Base-by-base conservation (phyloP, 2,329 filamentous ascomycete genomes). In the Boeremia lycopersici region DNA sequence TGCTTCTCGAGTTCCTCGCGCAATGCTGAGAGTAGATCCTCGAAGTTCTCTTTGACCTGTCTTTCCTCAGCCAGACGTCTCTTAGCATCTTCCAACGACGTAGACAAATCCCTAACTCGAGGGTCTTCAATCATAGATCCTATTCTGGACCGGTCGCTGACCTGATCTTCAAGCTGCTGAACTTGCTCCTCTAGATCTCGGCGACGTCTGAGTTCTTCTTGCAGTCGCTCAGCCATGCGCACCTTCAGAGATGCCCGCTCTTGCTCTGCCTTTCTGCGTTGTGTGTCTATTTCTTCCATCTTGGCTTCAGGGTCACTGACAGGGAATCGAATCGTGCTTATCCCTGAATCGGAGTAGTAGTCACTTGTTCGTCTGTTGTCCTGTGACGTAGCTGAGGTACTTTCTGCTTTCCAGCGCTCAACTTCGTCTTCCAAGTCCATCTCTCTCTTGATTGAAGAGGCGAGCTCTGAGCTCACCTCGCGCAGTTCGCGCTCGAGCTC, bases 371-470 rank as follows among this genome's bases (percentile, higher is more conserved):
- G 85, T 72, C 89, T 89, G 60, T 84, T 87, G 26, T 82, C 71
- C n/a, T 80, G 75, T 67, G 63, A 79, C 71, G 74, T 81, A 77
- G 68, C 82, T 70, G 75, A 86, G 82, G 74, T 81, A 60, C 82
- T 82, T 69, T 97, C 92, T n/a, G 86, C 79, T 73, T 97, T 93
- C 64, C 96, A 79, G 53, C 89, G 84, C 63, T 99, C 95, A 0
- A 98, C 88, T 41, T 98, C 82, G 74, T 99, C 95, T 75, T 99
- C 95, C 29, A 99, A 78, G 65, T 99, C 95, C 85, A 99, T 93
- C 79, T 99, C 95, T 57, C 95, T 86, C 67, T 90, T 87, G 70
- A 99, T 98, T 26, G 95, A 98, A 63, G 87, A 85, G 30, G 95
- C 95, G 73, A 99, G 81, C 81, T 99, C 95, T 56, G 88, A 85